Conservation (phyloP, 2,329 filamentous ascomycete genomes). For the Chaetomiaceae sp. region DNA sequence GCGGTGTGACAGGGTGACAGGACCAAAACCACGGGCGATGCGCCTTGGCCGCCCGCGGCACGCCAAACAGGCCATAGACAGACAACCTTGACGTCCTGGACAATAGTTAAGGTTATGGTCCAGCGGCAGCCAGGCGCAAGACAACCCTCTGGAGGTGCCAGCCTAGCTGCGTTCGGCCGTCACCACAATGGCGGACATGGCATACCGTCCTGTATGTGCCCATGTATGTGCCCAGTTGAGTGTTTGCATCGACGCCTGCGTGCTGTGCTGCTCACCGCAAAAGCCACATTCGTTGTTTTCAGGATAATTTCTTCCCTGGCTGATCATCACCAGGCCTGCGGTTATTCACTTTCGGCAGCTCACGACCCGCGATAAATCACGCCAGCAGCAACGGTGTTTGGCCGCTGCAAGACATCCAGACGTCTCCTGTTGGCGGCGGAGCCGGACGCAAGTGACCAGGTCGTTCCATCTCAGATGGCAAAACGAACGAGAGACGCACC, state of each 20-base stretch:
- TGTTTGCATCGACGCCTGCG: not conserved
- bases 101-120: too few species aligned
- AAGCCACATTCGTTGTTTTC: not conserved
- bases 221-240: too few species aligned
- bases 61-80: too few species aligned
- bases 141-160: too few species aligned
- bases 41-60: not conserved
- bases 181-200: too few species aligned
- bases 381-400: not conserved
- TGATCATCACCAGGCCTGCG: constrained; percentile 9
- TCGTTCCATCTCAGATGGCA: constrained; percentile 7
- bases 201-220: too few species aligned
- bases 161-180: too few species aligned
- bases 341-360: constrained; percentile 6
- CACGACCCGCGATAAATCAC: not conserved
- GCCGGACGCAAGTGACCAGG: not conserved
- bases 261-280: not conserved
- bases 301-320: not conserved
- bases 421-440: not conserved
- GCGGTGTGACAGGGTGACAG: constrained; percentile 4
- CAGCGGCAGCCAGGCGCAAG: too few species aligned
- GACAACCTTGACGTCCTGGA: too few species aligned
- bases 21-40: not conserved
- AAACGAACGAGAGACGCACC: too few species aligned
- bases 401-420: not conserved